Base-by-base conservation (phyloP, 257 asterid genomes). In the Solanum sparsipilum region DNA sequence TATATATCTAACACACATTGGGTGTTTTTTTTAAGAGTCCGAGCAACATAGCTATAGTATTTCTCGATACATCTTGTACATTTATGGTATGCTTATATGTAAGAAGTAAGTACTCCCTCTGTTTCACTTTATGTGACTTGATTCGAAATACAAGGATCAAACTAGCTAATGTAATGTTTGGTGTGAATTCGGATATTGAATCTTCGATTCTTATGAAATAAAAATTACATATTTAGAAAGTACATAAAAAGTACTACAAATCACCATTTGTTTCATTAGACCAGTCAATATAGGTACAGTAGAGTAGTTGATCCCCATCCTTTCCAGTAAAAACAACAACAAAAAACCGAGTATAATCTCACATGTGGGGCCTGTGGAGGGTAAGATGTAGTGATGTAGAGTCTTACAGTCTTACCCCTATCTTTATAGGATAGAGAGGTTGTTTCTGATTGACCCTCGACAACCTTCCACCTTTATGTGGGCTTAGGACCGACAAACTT, bases 11-110 rank as follows among this genome's bases (percentile, higher is more conserved):
- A 60, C 13, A 60, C 27, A 60, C 27, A 60, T 9, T 60, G 0
- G 5, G 0, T 0, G 0, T 58, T 21, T 58, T 58, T 58, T 58
- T 60, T 13, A 60, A 8, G 0, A 60, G 27, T 60, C 0, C 25
- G 0, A 60, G 27, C 68, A 60, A 21, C 0, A 5, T 60, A 60
- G 27, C 31, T 9, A 23, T 23, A 23, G 70, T 60, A 60, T 23
- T n/a, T n/a, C 89, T 9, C 0, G 70, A 60, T 60, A 15, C 13
- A 9, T 60, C 70, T 60, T 60, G 32, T 15, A 48, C 0, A 10
- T 65, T 1, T 65, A 65, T 65, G 72, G 6, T 65, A 25, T 65
- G 72, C 32, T 48, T 48, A 0, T 65, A 65, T n/a, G 34, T n/a
- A 25, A 65, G 16, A 0, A 25, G 0, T 11, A 15, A 48, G 3